phyloP scores from a whole-genome alignment of 345 rosid genomes.

The Barbarea vulgaris region DNA sequence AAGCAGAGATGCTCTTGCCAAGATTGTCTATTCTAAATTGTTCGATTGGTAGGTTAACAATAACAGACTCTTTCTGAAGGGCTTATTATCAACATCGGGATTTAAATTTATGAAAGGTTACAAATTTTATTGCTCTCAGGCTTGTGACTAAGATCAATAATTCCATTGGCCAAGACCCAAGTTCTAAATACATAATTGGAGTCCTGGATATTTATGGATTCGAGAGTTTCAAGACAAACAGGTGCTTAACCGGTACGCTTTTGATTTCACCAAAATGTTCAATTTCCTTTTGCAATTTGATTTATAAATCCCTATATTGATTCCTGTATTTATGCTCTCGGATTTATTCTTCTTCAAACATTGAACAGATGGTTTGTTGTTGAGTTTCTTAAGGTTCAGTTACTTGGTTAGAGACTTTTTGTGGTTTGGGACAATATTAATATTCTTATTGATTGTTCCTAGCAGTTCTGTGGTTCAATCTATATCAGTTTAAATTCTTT shows the following conservation, averaged over 20 bases:
- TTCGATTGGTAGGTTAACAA: conserved; percentile 80
- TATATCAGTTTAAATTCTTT: conserved; percentile 6
- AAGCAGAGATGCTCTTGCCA: conserved; percentile 96
- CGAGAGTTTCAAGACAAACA: conserved; percentile 99
- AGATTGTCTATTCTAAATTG: conserved; percentile 88
- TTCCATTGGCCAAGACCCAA: conserved; percentile 90
- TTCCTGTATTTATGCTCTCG: conserved; percentile 16
- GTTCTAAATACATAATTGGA: conserved; percentile 78
- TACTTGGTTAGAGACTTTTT: conserved; percentile 18
- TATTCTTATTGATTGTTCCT: conserved; percentile 8
- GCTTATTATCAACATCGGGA: not conserved
- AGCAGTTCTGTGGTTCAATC: conserved; percentile 10
- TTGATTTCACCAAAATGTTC: conserved; percentile 56
- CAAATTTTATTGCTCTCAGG: conserved; percentile 50
- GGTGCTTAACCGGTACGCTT: conserved; percentile 99
- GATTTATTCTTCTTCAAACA: conserved; percentile 24
- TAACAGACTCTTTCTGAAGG: not conserved
- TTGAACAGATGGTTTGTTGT: not conserved
- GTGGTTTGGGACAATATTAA: conserved; percentile 2
- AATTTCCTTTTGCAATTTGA: conserved; percentile 23
- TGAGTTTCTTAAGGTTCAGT: conserved; percentile 7
- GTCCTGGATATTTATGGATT: conserved; percentile 99
- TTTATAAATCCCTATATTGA: not conserved
- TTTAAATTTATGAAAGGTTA: conserved; percentile 19
- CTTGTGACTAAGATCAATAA: conserved; percentile 87